phyloP scores from a whole-genome alignment of 768 basidiomycete species.

The Kwoniella dendrophila region DNA sequence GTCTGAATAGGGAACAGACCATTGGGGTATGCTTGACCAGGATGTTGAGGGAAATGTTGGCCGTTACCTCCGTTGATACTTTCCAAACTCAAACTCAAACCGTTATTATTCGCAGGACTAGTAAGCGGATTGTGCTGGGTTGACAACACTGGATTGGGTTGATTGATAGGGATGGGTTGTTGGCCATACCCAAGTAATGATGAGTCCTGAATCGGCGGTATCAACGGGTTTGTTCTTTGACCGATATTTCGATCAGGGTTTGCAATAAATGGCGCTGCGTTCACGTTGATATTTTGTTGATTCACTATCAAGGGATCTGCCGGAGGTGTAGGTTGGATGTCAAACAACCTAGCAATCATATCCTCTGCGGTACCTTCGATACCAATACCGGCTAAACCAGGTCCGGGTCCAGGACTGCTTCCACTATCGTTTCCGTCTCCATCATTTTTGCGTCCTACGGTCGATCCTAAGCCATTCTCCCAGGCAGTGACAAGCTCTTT shows the following conservation, averaged over 20 bases:
- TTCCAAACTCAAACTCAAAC: not conserved
- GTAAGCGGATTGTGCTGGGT: too few relatives aligned
- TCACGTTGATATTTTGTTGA: too few relatives aligned
- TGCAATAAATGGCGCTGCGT: too few relatives aligned
- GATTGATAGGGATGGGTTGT: not conserved
- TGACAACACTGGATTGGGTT: not conserved
- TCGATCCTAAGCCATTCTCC: constrained; percentile 9
- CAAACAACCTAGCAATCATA: constrained; percentile 19
- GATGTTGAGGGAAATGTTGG: not conserved
- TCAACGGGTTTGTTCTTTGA: too few relatives aligned
- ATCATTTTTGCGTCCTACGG: not conserved
- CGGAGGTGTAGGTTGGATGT: constrained; percentile 2
- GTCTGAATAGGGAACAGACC: not conserved
- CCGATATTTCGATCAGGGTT: too few relatives aligned
- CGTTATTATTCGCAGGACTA: too few relatives aligned
- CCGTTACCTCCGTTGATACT: not conserved
- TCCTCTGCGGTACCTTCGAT: constrained; percentile 10
- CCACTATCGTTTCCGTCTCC: not conserved
- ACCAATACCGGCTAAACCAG: constrained; percentile 6
- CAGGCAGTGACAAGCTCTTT: constrained; percentile 24
- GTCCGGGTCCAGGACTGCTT: constrained; percentile 3
- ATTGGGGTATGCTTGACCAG: not conserved
- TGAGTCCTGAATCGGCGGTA: too few relatives aligned
- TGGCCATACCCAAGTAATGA: too few relatives aligned
- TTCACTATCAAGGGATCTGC: too few relatives aligned